Evolutionary conservation across 306 rosid species (phyloP).

Genomic region (Sophora flavescens): DNA sequence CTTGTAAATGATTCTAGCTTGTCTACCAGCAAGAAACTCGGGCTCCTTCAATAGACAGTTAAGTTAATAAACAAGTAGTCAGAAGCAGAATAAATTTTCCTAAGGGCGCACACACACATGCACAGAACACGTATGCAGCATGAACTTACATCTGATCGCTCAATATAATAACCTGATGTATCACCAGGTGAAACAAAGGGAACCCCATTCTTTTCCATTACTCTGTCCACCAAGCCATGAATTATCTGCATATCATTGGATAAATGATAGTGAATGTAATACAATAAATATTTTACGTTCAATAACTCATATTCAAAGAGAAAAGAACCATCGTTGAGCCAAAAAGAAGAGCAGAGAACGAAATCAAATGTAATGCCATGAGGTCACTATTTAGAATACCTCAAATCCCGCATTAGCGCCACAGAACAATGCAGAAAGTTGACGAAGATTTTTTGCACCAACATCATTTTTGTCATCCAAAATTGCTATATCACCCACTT

Average conservation of each 20-base stretch:
- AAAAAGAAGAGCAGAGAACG: conserved; percentile 3
- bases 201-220: conserved; percentile 84
- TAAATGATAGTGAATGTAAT: background rate
- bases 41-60: conserved; percentile 72
- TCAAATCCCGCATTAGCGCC: conserved; percentile 92
- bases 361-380: conserved; percentile 36
- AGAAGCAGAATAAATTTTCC: conserved; percentile 5
- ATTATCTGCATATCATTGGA: conserved; percentile 66
- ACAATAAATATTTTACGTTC: conserved; percentile 13
- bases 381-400: conserved; percentile 54
- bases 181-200: conserved; percentile 72
- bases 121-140: conserved; percentile 11
- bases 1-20: conserved; percentile 77
- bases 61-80: conserved; percentile 21
- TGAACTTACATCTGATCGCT: conserved; percentile 73
- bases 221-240: conserved; percentile 92
- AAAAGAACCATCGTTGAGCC: conserved; percentile 9
- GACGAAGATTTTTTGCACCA: conserved; percentile 83
- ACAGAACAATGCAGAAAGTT: conserved; percentile 83
- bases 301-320: conserved; percentile 31
- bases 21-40: conserved; percentile 83
- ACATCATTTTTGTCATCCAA: conserved; percentile 81
- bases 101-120: conserved; percentile 2
- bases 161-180: conserved; percentile 64
- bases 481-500: conserved; percentile 82